Evolutionary conservation across 495 filamentous ascomycete genomes (phyloP), one percentile per base, ranked within the genome.

Genomic region (Penicilliopsis zonata): DNA sequence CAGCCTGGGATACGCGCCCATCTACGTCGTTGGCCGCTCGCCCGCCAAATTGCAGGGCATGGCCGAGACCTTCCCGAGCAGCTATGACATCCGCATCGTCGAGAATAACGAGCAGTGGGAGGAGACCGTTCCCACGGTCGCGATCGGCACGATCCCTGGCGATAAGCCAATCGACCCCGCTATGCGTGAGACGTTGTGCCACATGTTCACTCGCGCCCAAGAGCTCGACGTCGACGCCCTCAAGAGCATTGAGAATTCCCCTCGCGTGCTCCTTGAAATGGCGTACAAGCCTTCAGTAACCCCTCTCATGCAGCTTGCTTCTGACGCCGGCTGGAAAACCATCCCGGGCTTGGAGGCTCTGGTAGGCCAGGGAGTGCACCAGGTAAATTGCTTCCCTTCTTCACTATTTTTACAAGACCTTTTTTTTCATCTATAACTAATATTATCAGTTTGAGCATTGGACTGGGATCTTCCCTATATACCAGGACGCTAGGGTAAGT

Each of bases 271-370:
- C 34, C 58, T 94, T 1, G 90, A 99, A 62, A 95, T 99, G 90
- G 87, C 90, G 3, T 99, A 99, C 54, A 93, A 80, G 52, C 92
- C 90, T 16, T 52, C 71, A 0, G 68, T 79, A 17, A 99, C 90
- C 9, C 67, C 80, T 15, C 49, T 95, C 47, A 95, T 96, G 83
- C 67, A 76, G 52, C 54, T 94, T 44, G 88, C 92, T 3, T 61
- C 72, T 38, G 74, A 82, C 40, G 66, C 70, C 4, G 85, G 83
- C n/a, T 99, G 90, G 92, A 66, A 53, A 33, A 86, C 70, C 4
- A 79, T 96, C 38, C 75, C 83, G 4, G 90, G 90, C 2, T 53
- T 95, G 34, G 90, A 99, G 61, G 86, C 86, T 25, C 62, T 99
- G 42, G 78, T 85, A 41, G 85, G 80, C 14, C 90, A 98, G 59